Evolutionary conservation across 1,284 basidiomycete species (phyloP), one percentile per base, ranked within the genome.

Genomic region (Cutaneotrichosporon sp.): DNA sequence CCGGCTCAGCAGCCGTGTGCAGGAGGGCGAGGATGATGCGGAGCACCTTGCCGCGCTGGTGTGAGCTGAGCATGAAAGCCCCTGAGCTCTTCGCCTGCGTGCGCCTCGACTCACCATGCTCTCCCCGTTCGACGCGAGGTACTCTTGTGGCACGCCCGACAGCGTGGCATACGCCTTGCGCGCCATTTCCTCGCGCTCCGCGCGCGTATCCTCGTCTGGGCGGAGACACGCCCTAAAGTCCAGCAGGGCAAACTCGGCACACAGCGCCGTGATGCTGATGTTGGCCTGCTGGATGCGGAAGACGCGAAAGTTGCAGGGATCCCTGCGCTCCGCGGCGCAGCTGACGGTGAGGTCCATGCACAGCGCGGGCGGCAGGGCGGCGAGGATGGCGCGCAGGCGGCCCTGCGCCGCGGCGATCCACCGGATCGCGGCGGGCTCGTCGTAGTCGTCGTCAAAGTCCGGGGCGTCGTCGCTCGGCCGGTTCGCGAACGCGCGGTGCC

Each of bases 51-150:
- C 72, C 72, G 9, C 70, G 69, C 67, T 69, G 60, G 2, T 42
- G 43, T 56, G 8, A 56, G 54, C 27, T 18, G 3, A 29, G 11
- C 18, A 16, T n/a, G n/a, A 3, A n/a, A 45, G 14, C 13, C 20
- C n/a, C 13, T 14, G n/a, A n/a, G n/a, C n/a, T n/a, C n/a, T n/a
- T n/a, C n/a, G n/a, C n/a, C n/a, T n/a, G n/a, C n/a, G n/a, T n/a
- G n/a, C n/a, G n/a, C n/a, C n/a, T n/a, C n/a, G 33, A 58, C 67
- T 61, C 42, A 71, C 69, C 72, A 74, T 74, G 38, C 68, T 69
- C 59, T 74, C 72, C 24, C 72, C 72, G 36, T 74, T 74, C 3
- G 60, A 64, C 4, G 72, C 71, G 11, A 74, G 64, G 52, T 67
- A 65, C 56, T 74, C 70, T 24, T 70, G 58, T 8, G 72, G 69